A percentile compares a stretch with the other conserved stretches of the same genome.
phyloP scores from a whole-genome alignment of 2,329 filamentous ascomycete genomes.

The Hyphodiscus sp. region DNA sequence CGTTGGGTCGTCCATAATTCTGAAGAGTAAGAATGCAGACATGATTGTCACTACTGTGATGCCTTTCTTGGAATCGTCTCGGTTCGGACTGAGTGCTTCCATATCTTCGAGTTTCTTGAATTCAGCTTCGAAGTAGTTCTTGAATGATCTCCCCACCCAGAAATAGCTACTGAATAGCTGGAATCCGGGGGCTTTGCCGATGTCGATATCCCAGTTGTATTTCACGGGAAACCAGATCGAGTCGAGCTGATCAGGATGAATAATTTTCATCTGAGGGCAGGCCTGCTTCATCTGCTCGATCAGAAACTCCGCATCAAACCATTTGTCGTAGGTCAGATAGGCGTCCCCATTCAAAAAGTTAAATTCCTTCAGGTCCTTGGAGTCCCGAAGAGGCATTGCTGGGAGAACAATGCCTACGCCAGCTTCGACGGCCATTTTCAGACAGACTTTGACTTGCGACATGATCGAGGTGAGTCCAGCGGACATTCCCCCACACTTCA shows the following conservation, averaged over 20 bases:
- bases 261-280: conserved; percentile 31
- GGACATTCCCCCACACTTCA: conserved; percentile 29
- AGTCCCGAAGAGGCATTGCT: conserved; percentile 30
- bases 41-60: conserved; percentile 29
- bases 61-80: conserved; percentile 16
- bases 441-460: conserved; percentile 31
- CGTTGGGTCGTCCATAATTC: conserved; percentile 33
- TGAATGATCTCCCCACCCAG: conserved; percentile 29
- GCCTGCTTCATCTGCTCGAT: conserved; percentile 17
- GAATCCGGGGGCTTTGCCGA: conserved; percentile 23
- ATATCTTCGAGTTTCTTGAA: conserved; percentile 8
- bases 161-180: conserved; percentile 25
- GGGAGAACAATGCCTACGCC: conserved; percentile 29
- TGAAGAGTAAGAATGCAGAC: conserved; percentile 30
- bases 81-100: conserved; percentile 6
- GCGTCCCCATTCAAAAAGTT: conserved; percentile 30
- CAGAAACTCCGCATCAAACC: conserved; percentile 31
- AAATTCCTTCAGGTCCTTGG: conserved; percentile 26
- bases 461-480: conserved; percentile 31
- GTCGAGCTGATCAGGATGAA: conserved; percentile 25
- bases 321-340: conserved; percentile 30
- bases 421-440: conserved; percentile 32
- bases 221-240: conserved; percentile 14
- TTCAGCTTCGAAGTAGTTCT: conserved; percentile 24
- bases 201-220: conserved; percentile 21